These are phyloP conservation scores for Exsudoporus floridanus DNA, from an alignment of 1,284 basidiomycete genomes.

Conservation along the genomic window DNA sequence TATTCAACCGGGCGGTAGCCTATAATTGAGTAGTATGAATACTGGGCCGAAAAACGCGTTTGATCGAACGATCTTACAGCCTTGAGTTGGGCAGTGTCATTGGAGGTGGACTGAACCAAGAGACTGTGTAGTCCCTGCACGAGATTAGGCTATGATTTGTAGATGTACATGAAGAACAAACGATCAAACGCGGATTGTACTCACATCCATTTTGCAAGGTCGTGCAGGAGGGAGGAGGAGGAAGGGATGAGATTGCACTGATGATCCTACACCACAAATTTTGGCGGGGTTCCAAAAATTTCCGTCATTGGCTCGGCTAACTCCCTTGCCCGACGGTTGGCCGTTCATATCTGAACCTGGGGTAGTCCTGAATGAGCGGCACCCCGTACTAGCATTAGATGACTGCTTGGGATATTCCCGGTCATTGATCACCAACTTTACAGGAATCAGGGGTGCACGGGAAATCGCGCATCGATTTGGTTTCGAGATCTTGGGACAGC, in stretches of 20 bases:
- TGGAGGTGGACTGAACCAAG: constrained; percentile 80
- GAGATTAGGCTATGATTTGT: constrained; percentile 52
- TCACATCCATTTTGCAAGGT: constrained; percentile 32
- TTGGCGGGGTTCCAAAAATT: constrained; percentile 40
- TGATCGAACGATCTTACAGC: constrained; percentile 57
- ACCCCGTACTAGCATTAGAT: background rate
- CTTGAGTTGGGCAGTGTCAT: constrained; percentile 86
- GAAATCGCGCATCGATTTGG: background rate
- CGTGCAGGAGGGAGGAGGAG: constrained; percentile 17
- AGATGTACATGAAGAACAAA: constrained; percentile 2
- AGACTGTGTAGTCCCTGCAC: constrained; percentile 81
- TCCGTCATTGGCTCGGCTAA: constrained; percentile 11
- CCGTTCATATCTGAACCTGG: no score
- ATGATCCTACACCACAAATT: constrained; percentile 32
- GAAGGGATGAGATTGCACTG: constrained; percentile 25
- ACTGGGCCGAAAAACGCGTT: constrained; percentile 18
- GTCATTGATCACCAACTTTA: background rate
- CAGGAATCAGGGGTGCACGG: background rate
- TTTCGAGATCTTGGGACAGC: background rate
- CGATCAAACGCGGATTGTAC: constrained; percentile 7
- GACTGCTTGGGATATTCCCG: background rate
- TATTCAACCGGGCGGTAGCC: constrained; percentile 91
- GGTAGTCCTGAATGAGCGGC: no score
- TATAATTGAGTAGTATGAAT: constrained; percentile 35
- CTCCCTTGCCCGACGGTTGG: no score